Base-by-base conservation (phyloP, 768 basidiomycete species). In the Leccinum subgranulosum region DNA sequence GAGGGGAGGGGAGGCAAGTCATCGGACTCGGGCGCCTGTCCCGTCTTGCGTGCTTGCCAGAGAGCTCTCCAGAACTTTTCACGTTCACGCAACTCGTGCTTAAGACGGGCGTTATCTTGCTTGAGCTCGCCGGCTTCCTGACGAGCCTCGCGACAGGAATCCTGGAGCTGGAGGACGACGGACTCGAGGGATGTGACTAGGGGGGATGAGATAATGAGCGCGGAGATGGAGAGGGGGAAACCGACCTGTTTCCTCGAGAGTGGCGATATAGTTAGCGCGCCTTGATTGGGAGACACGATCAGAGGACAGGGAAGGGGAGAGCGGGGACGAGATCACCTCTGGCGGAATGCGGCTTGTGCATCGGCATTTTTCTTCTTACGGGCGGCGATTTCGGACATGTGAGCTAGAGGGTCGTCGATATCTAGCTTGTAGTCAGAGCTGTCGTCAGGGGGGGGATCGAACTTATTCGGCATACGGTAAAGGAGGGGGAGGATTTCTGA, bases 341-440 rank as follows among this genome's bases (percentile, higher is more conserved):
- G 87, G 61, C 89, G 80, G 72, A 92, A 92, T 58, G 90, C 89
- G 54, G 91, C 90, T 74, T 93, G 91, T 3, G 91, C 91, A 68
- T 92, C 88, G 34, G 91, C 91, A 66, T 93, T 93, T 77, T 93
- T 93, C 79, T 90, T 90, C 77, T 90, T 91, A 62, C 90, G 77
- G 65, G 88, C 78, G 33, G 86, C 85, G 12, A 87, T 81, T 72
- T 89, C 87, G 62, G 85, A 79, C 69, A 85, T 69, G 60, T 81
- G 80, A 47, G 76, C 65, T 27, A 58, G 34, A 33, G 72, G 59
- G 65, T 71, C 68, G 70, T 73, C 71, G 48, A 72, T 3, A 66
- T 75, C 74, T 54, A 70, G 59, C 63, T 77, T 74, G 71, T 64
- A 68, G 41, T 74, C 70, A 56, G 73, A 65, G 59, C 69, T 72